A percentile compares a stretch with the other conserved stretches of the same genome.
Evolutionary conservation across 768 basidiomycete species (phyloP).

Genomic region (Tubosaeta sp.): DNA sequence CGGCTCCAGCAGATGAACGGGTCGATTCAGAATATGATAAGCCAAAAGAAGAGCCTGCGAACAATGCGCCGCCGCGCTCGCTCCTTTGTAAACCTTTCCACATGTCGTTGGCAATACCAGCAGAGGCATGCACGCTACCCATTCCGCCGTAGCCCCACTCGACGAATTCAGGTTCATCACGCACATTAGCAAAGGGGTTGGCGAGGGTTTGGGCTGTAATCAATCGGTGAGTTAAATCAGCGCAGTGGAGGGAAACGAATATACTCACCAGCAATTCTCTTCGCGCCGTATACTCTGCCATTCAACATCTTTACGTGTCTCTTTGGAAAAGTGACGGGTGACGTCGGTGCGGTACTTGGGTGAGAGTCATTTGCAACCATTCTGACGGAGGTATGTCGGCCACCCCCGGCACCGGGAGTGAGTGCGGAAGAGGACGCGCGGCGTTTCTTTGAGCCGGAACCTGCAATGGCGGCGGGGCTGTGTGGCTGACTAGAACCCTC

Average conservation of each 20-base stretch:
- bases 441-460: conserved; percentile 12
- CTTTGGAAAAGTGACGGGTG: conserved; percentile 5
- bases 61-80: conserved; percentile 24
- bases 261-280: conserved; percentile 24
- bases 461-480: background rate
- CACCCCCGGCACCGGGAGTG: conserved; percentile 26
- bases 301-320: conserved; percentile 69
- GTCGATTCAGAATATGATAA: conserved; percentile 3
- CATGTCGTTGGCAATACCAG: conserved; percentile 25
- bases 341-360: conserved; percentile 12
- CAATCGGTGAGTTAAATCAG: background rate
- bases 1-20: conserved; percentile 27
- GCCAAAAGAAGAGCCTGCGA: conserved; percentile 11
- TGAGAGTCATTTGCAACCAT: background rate
- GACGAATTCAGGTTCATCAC: conserved; percentile 75
- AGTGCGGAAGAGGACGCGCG: conserved; percentile 22
- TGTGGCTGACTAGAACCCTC: background rate
- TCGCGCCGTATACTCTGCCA: conserved; percentile 75
- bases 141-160: conserved; percentile 92
- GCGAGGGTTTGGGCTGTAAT: conserved; percentile 29
- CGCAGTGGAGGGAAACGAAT: background rate
- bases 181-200: conserved; percentile 62
- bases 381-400: conserved; percentile 21
- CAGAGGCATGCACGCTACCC: conserved; percentile 48
- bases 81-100: conserved; percentile 27